Conservation (phyloP, 1,139 yeast species). For the Meyerozyma carpophila region DNA sequence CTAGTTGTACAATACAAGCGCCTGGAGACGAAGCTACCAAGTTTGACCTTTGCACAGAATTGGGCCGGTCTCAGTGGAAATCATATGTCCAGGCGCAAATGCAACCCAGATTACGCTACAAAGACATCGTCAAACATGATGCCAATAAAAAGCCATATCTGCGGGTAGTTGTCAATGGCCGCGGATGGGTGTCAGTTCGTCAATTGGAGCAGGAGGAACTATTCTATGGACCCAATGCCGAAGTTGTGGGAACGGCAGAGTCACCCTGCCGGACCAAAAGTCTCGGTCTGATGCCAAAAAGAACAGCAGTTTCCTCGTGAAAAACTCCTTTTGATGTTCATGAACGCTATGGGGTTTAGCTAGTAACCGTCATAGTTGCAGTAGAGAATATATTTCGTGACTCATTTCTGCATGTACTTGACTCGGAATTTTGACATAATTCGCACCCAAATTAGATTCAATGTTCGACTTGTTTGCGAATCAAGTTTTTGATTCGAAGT, state of each 20-base stretch:
- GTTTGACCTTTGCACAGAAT: neutral
- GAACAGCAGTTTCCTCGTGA: no score
- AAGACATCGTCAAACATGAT: constrained; percentile 1
- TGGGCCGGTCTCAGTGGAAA: constrained; percentile 2
- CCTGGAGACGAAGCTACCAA: neutral
- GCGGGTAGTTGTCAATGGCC: constrained; percentile 7
- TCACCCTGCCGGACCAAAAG: no score
- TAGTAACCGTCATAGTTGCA: no score
- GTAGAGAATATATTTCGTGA: no score
- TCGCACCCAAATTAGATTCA: no score
- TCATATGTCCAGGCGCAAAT: constrained; percentile 1
- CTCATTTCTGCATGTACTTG: no score
- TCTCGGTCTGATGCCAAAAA: no score
- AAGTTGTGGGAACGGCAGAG: neutral
- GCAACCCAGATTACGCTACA: neutral
- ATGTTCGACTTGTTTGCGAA: no score
- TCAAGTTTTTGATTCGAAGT: no score
- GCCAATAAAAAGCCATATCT: constrained; percentile 4
- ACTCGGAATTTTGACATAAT: no score
- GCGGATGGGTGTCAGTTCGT: constrained; percentile 10
- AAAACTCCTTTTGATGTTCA: no score
- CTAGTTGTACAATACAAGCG: neutral
- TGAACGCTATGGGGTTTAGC: no score
- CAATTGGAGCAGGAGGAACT: constrained; percentile 5
- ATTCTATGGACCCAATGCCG: neutral